Conservation (phyloP, 1,284 basidiomycete species). For the Volvariella volvacea region DNA sequence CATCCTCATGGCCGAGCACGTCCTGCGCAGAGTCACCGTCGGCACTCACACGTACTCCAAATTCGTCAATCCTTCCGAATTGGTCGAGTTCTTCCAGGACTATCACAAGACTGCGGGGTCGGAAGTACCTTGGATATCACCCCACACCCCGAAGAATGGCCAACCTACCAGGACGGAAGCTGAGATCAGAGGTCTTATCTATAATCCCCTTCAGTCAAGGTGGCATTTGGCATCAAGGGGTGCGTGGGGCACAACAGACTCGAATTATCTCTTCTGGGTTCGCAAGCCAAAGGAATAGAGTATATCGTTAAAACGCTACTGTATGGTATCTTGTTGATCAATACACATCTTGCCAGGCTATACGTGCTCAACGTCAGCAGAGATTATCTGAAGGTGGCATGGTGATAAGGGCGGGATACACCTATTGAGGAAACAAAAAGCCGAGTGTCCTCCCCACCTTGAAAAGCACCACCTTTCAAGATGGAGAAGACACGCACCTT, state of each 20-base stretch:
- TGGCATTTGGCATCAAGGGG: slow-evolving; percentile 67
- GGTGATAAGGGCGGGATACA: too few relatives aligned
- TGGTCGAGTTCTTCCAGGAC: slow-evolving; percentile 77
- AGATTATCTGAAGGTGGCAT: too few relatives aligned
- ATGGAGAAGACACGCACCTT: too few relatives aligned
- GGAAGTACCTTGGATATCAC: slow-evolving; percentile 28
- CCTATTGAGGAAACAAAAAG: too few relatives aligned
- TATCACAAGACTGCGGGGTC: slow-evolving; percentile 34
- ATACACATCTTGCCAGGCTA: too few relatives aligned
- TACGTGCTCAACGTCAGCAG: too few relatives aligned
- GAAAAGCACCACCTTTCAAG: too few relatives aligned
- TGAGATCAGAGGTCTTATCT: slow-evolving; percentile 79
- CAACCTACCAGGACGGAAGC: slow-evolving; percentile 60
- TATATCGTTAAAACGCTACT: background rate
- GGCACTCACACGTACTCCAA: slow-evolving; percentile 94
- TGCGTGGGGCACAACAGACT: slow-evolving; percentile 59
- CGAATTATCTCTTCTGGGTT: slow-evolving; percentile 82
- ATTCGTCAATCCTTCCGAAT: slow-evolving; percentile 85
- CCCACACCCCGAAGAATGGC: slow-evolving; percentile 25
- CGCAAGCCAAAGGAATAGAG: slow-evolving; percentile 44
- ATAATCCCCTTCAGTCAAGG: slow-evolving; percentile 67
- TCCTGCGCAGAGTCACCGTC: slow-evolving; percentile 76
- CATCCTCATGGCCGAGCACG: slow-evolving; percentile 84
- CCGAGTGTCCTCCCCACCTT: too few relatives aligned
- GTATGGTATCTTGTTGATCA: too few relatives aligned